Conservation (phyloP, 2,329 filamentous ascomycete species). For the Ilyonectria sp. region DNA sequence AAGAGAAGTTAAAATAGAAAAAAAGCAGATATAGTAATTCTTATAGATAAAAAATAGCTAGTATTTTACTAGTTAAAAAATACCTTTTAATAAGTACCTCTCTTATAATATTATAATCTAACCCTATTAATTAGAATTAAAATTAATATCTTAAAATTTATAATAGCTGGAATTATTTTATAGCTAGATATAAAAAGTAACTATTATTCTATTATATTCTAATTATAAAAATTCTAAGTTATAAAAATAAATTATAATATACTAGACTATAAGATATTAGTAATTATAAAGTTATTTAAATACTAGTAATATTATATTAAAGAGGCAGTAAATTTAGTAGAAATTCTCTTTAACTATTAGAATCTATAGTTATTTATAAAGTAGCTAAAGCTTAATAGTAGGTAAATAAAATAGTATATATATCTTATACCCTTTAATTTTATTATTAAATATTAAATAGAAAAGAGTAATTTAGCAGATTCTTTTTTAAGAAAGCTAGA, state of each 20-base stretch:
- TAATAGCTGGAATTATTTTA: background rate
- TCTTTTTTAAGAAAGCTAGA: background rate
- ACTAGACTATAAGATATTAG: background rate
- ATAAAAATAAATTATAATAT: slow-evolving; percentile 1
- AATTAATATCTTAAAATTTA: no score
- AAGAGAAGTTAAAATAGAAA: background rate
- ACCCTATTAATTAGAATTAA: background rate
- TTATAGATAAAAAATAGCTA: background rate
- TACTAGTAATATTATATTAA: no score
- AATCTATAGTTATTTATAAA: background rate
- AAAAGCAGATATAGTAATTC: background rate
- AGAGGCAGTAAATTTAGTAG: background rate
- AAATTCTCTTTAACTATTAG: background rate
- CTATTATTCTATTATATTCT: background rate
- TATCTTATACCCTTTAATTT: background rate
- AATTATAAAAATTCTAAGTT: background rate
- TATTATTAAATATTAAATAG: background rate
- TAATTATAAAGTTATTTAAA: no score
- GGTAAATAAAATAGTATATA: background rate
- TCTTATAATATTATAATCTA: background rate
- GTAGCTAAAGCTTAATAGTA: background rate
- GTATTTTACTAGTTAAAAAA: background rate
- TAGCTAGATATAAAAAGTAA: background rate
- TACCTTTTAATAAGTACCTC: background rate
- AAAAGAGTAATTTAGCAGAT: background rate